phyloP scores from a whole-genome alignment of 805 yeast species.

The Pichia sporocuriosa region DNA sequence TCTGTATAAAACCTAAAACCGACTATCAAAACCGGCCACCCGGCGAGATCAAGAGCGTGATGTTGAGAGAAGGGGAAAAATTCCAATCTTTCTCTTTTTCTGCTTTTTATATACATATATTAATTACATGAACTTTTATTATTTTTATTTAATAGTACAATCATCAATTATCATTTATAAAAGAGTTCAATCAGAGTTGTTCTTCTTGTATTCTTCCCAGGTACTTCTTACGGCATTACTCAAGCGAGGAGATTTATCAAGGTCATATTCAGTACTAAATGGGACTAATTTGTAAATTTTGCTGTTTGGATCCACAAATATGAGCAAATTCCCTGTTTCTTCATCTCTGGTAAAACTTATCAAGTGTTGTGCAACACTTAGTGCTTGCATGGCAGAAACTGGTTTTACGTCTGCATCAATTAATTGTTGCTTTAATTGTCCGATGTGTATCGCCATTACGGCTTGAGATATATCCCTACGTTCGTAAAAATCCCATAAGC shows the following conservation, averaged over 20 bases:
- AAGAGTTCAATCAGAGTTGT: no score
- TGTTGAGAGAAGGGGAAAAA: no score
- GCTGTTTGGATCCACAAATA: conserved; percentile 13
- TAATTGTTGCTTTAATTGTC: conserved; percentile 16
- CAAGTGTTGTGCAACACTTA: conserved; percentile 11
- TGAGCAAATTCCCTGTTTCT: conserved; percentile 14
- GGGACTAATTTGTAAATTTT: conserved; percentile 15
- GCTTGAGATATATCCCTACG: conserved; percentile 19
- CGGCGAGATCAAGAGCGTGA: no score
- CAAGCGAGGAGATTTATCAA: conserved; percentile 5
- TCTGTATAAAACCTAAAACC: no score
- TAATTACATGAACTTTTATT: no score
- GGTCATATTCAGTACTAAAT: conserved; percentile 18
- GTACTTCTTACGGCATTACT: not conserved
- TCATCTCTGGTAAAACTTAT: conserved; percentile 13
- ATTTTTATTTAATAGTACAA: no score
- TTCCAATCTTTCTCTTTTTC: no score
- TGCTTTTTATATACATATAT: no score
- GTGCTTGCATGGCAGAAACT: conserved; percentile 11
- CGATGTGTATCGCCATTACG: conserved; percentile 21
- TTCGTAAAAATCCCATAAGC: conserved; percentile 12
- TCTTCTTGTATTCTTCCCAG: conserved; percentile 7
- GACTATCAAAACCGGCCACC: no score
- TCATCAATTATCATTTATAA: no score
- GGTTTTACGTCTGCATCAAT: conserved; percentile 15